Evolutionary conservation across 495 filamentous ascomycete genomes (phyloP), one percentile per base, ranked within the genome.

Genomic region (Tuber aestivum): DNA sequence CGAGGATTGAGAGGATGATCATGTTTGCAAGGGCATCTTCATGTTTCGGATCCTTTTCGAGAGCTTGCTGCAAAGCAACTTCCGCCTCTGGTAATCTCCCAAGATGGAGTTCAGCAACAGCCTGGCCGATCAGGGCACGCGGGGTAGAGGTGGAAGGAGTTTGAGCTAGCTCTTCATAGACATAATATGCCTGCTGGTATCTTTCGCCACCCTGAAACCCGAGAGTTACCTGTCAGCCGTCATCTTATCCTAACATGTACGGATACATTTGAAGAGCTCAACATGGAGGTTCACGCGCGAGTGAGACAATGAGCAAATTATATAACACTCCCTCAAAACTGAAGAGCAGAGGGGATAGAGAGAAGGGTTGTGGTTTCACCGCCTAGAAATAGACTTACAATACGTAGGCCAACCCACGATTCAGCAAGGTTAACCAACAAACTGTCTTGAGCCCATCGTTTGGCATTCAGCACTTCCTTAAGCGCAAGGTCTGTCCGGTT

Each of bases 121-220:
- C 95, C 87, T 98, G 95, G 44, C 91, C 91, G 77, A 97, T 88
- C 50, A 97, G 89, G 40, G 88, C 87, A 50, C 89, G 88, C 71
- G 88, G 85, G 1, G 92, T 89, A 9, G 90, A 88, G 45, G 91
- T 90, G 71, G 91, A 89, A 27, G 93, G 91, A 37, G 92, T 90
- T 84, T 96, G 92, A 35, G 95, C 95, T 56, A 99, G 90, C 84
- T 99, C 95, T 85, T 97, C 95, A 83, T 93, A 99, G 79, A 99
- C 94, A 88, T 99, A 99, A 86, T 95, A 99, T 48, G 95, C 92
- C 79, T 93, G 92, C 84, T 98, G 95, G 86, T 98, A 99, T 84
- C 92, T 94, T 77, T 97, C 95, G 77, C 94, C 94, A 82, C 95
- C 95, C 93, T 96, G 71, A 68, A 74, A 35, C 20, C 27, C 56